Percentiles rank a stretch among this genome's conserved stretches.
These are phyloP conservation scores for Boechera stricta DNA, from an alignment of 345 rosid genomes.

Conservation along the genomic window DNA sequence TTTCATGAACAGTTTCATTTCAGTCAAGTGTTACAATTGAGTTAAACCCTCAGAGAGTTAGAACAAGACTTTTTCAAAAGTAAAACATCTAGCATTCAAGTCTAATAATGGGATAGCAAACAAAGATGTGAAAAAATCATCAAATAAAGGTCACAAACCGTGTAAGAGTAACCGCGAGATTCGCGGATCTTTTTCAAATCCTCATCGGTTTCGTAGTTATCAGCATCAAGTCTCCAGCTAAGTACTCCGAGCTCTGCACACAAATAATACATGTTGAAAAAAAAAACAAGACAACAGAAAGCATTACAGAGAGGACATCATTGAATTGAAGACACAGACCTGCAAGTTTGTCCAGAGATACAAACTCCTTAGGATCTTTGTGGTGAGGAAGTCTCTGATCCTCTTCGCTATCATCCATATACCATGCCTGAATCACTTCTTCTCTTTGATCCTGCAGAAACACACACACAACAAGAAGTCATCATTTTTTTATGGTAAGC, in stretches of 20 bases:
- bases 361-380: constrained; percentile 77
- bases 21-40: background rate
- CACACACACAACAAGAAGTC: background rate
- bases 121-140: background rate
- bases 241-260: constrained; percentile 83
- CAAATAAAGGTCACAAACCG: constrained; percentile 53
- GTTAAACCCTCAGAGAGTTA: background rate
- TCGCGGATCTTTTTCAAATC: constrained; percentile 87
- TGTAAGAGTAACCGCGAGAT: constrained; percentile 85
- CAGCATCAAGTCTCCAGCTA: constrained; percentile 93
- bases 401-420: constrained; percentile 83
- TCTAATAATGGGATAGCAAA: background rate
- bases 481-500: constrained; percentile 30
- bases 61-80: background rate
- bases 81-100: background rate
- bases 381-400: constrained; percentile 96
- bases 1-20: background rate
- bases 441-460: constrained; percentile 47
- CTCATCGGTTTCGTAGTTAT: constrained; percentile 83
- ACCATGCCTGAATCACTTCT: constrained; percentile 92
- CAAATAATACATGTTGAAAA: background rate
- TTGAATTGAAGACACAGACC: constrained; percentile 40
- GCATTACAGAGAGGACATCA: background rate
- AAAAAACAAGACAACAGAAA: background rate
- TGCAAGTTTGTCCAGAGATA: constrained; percentile 76